Conservation (phyloP, 208 protist species). For the Trypanosoma avium region DNA sequence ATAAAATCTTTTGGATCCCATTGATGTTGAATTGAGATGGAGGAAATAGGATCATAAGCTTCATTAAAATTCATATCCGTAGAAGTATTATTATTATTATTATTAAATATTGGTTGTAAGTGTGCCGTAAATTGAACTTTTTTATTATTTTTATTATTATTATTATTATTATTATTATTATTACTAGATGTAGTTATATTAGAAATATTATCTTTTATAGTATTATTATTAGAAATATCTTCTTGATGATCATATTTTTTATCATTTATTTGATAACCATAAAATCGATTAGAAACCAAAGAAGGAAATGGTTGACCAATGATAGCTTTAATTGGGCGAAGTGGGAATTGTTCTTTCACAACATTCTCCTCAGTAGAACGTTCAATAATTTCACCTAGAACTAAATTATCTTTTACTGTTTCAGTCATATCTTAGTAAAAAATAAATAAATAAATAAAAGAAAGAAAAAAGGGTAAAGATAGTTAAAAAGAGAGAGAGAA, state of each 20-base stretch:
- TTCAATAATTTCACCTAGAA: conserved; percentile 45
- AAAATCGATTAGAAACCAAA: conserved; percentile 22
- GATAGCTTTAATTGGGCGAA: conserved; percentile 47
- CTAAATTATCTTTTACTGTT: background rate
- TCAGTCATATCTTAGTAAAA: background rate
- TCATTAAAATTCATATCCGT: background rate
- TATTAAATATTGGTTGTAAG: conserved; percentile 34
- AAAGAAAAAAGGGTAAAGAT: background rate
- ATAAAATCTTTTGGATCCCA: conserved; percentile 46
- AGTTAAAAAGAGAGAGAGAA: background rate
- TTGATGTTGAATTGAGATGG: conserved; percentile 33
- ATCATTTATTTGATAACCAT: conserved; percentile 16
- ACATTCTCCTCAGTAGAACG: conserved; percentile 1
- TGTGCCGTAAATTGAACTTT: conserved; percentile 37
- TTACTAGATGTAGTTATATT: background rate
- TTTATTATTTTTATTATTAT: background rate
- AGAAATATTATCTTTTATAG: background rate
- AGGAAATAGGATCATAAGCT: conserved; percentile 11
- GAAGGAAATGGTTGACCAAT: conserved; percentile 39
- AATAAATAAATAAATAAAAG: background rate
- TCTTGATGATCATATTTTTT: background rate
- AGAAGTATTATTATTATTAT: background rate
- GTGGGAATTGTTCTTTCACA: too few relatives aligned
- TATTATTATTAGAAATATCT: background rate
- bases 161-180: background rate